Evolutionary conservation across 108 stramenopile genomes (phyloP), one percentile per base, ranked within the genome.

Genomic region (Craspedostauros australis): DNA sequence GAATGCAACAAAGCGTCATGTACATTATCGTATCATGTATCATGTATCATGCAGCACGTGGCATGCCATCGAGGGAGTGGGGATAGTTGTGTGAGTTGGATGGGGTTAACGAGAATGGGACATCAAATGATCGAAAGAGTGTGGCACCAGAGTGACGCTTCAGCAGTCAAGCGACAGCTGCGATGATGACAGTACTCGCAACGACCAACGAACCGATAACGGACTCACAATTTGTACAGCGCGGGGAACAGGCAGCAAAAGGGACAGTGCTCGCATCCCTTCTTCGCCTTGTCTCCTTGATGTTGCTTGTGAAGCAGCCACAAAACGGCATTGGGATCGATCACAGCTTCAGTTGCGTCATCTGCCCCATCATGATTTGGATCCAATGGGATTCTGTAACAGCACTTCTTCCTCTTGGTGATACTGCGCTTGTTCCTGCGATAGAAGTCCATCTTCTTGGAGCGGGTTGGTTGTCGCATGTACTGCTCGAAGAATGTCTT

Each of bases 241-340:
- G 75, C 72, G 9, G 84, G 60, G 12, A 93, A 45, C 30, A 50
- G 38, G 36, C 80, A 69, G 51, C 91, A 93, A 4, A 37, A 62
- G 0, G 91, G 87, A 53, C 91, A 93, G 0, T 31, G 46, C 45
- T 66, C 15, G 52, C 79, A 81, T 16, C 39, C 51, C 18, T 64
- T 20, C 5, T 23, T 34, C 24, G 24, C 28, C 21, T 39, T 0
- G 28, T 50, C 61, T 14, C 37, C 38, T 14, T 28, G 38, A 24
- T 83, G 81, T 8, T 54, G 58, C 32, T 73, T 75, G 59, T 56
- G 19, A 29, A 42, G 55, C 58, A 41, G 36, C 81, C 91, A 93
- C 27, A 93, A 46, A 5, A 73, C 64, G 36, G 85, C 88, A 31
- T 70, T 44, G 21, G 77, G 80, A 43, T 91, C 77, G 25, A 84